These are phyloP conservation scores for Fusarium temperatum DNA, from an alignment of 2,329 filamentous ascomycete species.

Conservation along the genomic window DNA sequence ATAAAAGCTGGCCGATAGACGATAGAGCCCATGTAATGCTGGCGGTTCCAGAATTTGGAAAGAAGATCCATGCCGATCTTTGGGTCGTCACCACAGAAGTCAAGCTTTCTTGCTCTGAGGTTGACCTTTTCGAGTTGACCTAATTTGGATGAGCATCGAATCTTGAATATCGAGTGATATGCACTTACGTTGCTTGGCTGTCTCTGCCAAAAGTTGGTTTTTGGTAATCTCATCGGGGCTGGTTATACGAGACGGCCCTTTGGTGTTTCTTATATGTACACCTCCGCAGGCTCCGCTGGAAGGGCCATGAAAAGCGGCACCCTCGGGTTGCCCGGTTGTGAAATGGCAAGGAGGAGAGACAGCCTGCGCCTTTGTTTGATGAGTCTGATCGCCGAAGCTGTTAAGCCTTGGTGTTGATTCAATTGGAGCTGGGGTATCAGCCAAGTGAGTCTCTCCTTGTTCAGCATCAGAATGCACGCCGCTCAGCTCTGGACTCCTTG, in stretches of 20 bases:
- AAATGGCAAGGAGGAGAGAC: not conserved
- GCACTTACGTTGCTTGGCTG: slow-evolving; percentile 25
- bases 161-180: accelerated
- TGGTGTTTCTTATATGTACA: not conserved
- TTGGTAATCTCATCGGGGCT: not conserved
- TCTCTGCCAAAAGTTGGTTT: slow-evolving; percentile 25
- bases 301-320: slow-evolving; percentile 37
- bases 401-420: accelerated
- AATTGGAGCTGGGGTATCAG: accelerated
- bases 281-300: slow-evolving; percentile 23
- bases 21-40: slow-evolving; percentile 55
- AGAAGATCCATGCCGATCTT: slow-evolving; percentile 61
- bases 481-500: not conserved
- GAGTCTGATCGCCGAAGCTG: not conserved
- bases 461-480: not conserved
- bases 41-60: slow-evolving; percentile 62
- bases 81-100: slow-evolving; percentile 44
- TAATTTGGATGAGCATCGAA: slow-evolving; percentile 17
- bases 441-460: accelerated
- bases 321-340: not conserved
- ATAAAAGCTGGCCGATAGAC: slow-evolving; percentile 64
- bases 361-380: not conserved
- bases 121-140: slow-evolving; percentile 11
- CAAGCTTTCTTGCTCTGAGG: not conserved
- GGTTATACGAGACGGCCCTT: accelerated